phyloP scores from a whole-genome alignment of 2,329 filamentous ascomycete species.

The Triangularia setosa region DNA sequence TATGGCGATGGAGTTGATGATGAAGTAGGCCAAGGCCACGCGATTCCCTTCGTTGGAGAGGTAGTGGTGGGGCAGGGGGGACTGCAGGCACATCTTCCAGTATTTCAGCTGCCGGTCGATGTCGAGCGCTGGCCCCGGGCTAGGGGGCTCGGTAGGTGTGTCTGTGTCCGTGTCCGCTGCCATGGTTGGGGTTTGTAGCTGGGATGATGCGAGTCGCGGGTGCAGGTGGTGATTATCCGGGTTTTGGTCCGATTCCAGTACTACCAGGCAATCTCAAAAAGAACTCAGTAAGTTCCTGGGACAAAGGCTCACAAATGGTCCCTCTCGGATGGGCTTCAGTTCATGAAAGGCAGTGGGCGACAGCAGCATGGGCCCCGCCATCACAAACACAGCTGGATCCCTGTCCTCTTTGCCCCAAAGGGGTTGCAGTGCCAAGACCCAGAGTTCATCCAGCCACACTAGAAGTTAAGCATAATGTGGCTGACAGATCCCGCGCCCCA shows the following conservation, averaged over 20 bases:
- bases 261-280: background rate
- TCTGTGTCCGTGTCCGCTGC: conserved; percentile 5
- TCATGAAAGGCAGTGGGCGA: conserved; percentile 3
- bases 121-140: conserved; percentile 42
- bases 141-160: background rate
- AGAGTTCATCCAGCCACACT: background rate
- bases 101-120: conserved; percentile 76
- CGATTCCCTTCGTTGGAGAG: conserved; percentile 86
- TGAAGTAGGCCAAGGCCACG: conserved; percentile 86
- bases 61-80: conserved; percentile 76
- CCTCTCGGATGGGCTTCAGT: background rate
- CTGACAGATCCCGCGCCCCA: background rate
- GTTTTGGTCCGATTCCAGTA: background rate
- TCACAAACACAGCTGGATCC: background rate
- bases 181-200: conserved; percentile 16
- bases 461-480: conserved; percentile 8
- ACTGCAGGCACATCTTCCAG: conserved; percentile 84
- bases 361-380: conserved; percentile 12
- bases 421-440: conserved; percentile 8
- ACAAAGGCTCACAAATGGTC: background rate
- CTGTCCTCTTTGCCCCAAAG: background rate
- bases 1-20: conserved; percentile 77
- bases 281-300: background rate
- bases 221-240: background rate
- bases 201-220: background rate